These are phyloP conservation scores for Russula sp. DNA, from an alignment of 768 basidiomycete species.

Conservation along the genomic window DNA sequence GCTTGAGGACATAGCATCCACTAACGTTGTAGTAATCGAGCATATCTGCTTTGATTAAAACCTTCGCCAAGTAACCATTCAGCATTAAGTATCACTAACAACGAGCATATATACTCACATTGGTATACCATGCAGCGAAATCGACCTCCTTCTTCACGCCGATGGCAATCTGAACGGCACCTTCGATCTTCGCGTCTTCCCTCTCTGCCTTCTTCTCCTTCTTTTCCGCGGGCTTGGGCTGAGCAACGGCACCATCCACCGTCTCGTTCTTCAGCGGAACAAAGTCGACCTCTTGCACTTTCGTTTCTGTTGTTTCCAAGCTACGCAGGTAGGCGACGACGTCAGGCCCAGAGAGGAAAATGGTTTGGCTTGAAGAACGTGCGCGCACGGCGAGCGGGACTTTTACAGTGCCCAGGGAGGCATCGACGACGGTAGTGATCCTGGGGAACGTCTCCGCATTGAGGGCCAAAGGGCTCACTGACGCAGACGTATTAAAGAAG, in stretches of 20 bases:
- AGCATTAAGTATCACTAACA: neutral
- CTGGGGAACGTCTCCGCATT: constrained; percentile 57
- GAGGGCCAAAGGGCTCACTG: constrained; percentile 80
- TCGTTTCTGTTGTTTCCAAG: constrained; percentile 58
- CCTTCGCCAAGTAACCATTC: constrained; percentile 40
- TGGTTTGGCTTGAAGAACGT: constrained; percentile 56
- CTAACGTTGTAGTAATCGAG: constrained; percentile 98
- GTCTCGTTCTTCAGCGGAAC: constrained; percentile 45
- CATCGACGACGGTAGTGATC: constrained; percentile 69
- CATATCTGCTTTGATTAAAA: constrained; percentile 98
- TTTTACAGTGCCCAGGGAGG: constrained; percentile 63
- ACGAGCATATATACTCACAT: constrained; percentile 41
- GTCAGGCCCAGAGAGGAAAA: constrained; percentile 75
- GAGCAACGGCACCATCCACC: constrained; percentile 27
- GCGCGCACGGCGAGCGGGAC: constrained; percentile 71
- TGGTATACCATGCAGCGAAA: constrained; percentile 92
- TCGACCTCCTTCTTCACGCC: constrained; percentile 95
- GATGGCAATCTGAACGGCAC: constrained; percentile 86
- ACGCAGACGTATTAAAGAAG: neutral
- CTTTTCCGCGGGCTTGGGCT: constrained; percentile 31
- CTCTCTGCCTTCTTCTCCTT: constrained; percentile 41
- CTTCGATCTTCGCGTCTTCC: constrained; percentile 77
- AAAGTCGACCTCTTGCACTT: constrained; percentile 72
- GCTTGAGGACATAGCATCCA: constrained; percentile 97
- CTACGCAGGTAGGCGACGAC: constrained; percentile 62